Conservation (phyloP, 2,329 filamentous ascomycete genomes). For the Aspergillus novofumigatus region DNA sequence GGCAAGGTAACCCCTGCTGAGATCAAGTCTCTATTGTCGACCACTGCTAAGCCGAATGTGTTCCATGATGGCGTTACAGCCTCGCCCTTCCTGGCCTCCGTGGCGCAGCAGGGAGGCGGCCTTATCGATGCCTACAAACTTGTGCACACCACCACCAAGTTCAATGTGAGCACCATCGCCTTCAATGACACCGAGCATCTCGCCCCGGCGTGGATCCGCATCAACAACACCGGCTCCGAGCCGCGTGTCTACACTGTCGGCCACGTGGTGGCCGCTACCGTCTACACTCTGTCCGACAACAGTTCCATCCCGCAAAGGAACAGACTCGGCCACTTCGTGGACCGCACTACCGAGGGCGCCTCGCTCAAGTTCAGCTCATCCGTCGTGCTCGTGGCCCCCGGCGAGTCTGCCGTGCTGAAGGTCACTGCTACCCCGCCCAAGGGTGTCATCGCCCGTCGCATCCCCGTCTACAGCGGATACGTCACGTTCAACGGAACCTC, state of each 20-base stretch:
- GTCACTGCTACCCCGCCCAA: too few relatives aligned
- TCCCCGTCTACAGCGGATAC: too few relatives aligned
- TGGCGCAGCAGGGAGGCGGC: conserved; percentile 59
- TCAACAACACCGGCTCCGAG: conserved; percentile 52
- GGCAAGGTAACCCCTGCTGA: too few relatives aligned
- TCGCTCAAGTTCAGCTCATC: too few relatives aligned
- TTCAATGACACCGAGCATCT: conserved; percentile 64
- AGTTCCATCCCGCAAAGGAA: background rate
- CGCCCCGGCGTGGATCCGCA: conserved; percentile 48
- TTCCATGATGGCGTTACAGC: conserved; percentile 26
- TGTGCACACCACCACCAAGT: too few relatives aligned
- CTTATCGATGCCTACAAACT: conserved; percentile 44
- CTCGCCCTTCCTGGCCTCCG: conserved; percentile 40
- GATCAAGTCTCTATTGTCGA: conserved; percentile 16
- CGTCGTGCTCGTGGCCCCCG: too few relatives aligned
- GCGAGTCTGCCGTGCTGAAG: too few relatives aligned
- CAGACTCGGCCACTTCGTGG: too few relatives aligned
- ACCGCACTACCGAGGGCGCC: too few relatives aligned
- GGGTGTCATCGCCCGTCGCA: too few relatives aligned
- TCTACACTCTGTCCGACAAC: conserved; percentile 46
- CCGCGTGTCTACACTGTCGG: conserved; percentile 51
- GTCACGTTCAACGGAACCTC: conserved; percentile 21
- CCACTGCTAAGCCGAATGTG: conserved; percentile 19
- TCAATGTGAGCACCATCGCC: conserved; percentile 22
- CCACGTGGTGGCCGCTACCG: conserved; percentile 49